Conservation (phyloP, 2,329 filamentous ascomycete genomes). For the Phialemonium atrogriseum region DNA sequence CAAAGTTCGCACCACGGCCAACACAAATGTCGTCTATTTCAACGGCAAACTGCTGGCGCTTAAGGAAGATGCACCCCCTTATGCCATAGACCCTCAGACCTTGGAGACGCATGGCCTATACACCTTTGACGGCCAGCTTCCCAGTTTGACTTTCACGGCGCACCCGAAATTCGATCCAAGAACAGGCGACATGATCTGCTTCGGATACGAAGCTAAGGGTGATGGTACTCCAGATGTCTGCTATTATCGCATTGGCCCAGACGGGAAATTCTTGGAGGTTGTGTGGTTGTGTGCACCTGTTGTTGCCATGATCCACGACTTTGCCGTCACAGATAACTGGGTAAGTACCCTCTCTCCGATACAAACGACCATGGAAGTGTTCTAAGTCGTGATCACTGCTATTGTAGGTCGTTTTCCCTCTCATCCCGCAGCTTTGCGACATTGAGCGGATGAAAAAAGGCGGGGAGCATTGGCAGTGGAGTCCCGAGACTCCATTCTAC, state of each 20-base stretch:
- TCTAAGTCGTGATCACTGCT: no score
- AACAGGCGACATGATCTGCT: constrained; percentile 26
- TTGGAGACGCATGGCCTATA: no score
- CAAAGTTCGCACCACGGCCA: no score
- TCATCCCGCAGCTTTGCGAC: constrained; percentile 25
- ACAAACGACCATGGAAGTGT: no score
- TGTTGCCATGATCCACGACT: constrained; percentile 28
- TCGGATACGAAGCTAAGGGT: constrained; percentile 29
- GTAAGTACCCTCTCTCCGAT: no score
- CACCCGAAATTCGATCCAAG: constrained; percentile 28
- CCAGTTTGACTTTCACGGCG: constrained; percentile 25
- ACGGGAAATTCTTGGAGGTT: constrained; percentile 18
- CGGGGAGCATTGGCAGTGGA: constrained; percentile 30
- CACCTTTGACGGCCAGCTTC: constrained; percentile 24
- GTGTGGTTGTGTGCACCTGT: constrained; percentile 24
- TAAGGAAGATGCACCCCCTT: constrained; percentile 32
- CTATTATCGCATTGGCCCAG: constrained; percentile 18
- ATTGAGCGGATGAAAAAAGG: constrained; percentile 27
- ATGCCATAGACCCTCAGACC: constrained; percentile 24
- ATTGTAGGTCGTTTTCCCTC: constrained; percentile 26
- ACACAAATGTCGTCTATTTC: constrained; percentile 41
- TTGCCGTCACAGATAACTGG: constrained; percentile 29
- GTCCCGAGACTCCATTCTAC: constrained; percentile 16
- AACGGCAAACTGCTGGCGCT: constrained; percentile 32
- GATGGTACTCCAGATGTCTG: constrained; percentile 26